Evolutionary conservation across 257 asterid species (phyloP).

Genomic region (Ilex asprella): DNA sequence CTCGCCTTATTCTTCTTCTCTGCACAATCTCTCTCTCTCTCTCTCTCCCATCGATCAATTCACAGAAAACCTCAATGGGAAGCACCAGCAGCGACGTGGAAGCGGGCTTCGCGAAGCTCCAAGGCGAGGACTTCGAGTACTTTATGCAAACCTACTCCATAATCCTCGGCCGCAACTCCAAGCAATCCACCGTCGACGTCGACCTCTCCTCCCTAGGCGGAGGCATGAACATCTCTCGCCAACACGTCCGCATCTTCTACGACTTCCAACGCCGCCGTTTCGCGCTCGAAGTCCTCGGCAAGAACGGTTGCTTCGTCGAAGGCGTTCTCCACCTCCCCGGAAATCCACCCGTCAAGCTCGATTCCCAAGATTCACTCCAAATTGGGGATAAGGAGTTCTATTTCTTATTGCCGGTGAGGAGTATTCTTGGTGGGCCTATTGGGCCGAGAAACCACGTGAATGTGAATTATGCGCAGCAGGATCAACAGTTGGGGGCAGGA

Average conservation of each 20-base stretch:
- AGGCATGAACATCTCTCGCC: slow-evolving; percentile 99
- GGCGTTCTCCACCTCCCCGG: slow-evolving; percentile 92
- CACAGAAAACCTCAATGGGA: slow-evolving; percentile 27
- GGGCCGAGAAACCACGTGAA: slow-evolving; percentile 51
- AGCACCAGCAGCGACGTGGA: slow-evolving; percentile 77
- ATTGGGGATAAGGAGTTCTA: slow-evolving; percentile 95
- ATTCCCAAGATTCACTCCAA: slow-evolving; percentile 87
- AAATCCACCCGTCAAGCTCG: slow-evolving; percentile 78
- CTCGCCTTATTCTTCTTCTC: too few species aligned
- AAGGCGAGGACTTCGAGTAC: slow-evolving; percentile 95
- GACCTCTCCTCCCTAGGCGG: slow-evolving; percentile 97
- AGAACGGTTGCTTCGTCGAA: slow-evolving; percentile 92
- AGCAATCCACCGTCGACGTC: slow-evolving; percentile 90
- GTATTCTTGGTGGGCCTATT: slow-evolving; percentile 79
- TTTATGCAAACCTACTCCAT: slow-evolving; percentile 98
- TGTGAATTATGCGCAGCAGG: too few species aligned
- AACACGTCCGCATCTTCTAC: slow-evolving; percentile 97
- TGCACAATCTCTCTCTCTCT: too few species aligned
- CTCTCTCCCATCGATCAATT: neutral
- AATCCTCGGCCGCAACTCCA: slow-evolving; percentile 87
- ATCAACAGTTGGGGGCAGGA: too few species aligned
- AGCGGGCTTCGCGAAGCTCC: slow-evolving; percentile 98
- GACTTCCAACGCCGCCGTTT: slow-evolving; percentile 98
- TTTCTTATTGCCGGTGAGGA: slow-evolving; percentile 73
- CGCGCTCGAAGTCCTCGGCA: slow-evolving; percentile 93